These are phyloP conservation scores for Ceratocystiopsis minuta DNA, from an alignment of 2,329 filamentous ascomycete genomes.

Conservation along the genomic window DNA sequence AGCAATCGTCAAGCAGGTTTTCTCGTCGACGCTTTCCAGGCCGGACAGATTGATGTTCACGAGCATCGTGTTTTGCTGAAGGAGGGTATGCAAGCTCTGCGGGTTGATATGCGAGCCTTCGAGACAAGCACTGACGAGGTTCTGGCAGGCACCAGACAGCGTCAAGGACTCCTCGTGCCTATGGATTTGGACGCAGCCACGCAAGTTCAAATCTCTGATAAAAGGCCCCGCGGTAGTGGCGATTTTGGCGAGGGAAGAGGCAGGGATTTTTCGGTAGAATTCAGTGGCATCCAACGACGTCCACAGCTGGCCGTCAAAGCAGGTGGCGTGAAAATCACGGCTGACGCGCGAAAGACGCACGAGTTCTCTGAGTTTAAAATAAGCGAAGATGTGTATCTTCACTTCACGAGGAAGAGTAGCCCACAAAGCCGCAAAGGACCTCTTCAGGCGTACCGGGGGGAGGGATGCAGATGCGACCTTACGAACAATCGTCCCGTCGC, in stretches of 20 bases:
- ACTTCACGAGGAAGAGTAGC: slow-evolving; percentile 65
- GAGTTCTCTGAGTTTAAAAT: slow-evolving; percentile 63
- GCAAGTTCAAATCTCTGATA: slow-evolving; percentile 72
- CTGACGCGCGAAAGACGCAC: slow-evolving; percentile 62
- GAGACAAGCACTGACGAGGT: slow-evolving; percentile 71
- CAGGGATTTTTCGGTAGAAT: slow-evolving; percentile 77
- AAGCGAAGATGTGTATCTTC: slow-evolving; percentile 57
- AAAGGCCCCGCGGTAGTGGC: slow-evolving; percentile 77
- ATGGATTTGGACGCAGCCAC: slow-evolving; percentile 78
- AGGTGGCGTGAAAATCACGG: slow-evolving; percentile 61
- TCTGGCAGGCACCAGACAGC: slow-evolving; percentile 68
- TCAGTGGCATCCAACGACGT: slow-evolving; percentile 64
- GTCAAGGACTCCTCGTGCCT: slow-evolving; percentile 62
- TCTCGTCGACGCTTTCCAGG: slow-evolving; percentile 61
- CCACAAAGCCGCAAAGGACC: slow-evolving; percentile 50
- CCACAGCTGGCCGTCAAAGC: slow-evolving; percentile 94
- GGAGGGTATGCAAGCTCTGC: slow-evolving; percentile 56
- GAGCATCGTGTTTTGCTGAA: slow-evolving; percentile 56
- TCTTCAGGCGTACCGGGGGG: slow-evolving; percentile 19
- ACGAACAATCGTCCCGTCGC: no score
- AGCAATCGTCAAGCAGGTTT: slow-evolving; percentile 71
- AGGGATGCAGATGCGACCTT: no score
- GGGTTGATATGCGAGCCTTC: slow-evolving; percentile 73
- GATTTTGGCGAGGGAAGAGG: slow-evolving; percentile 66
- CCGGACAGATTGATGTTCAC: slow-evolving; percentile 78